These are phyloP conservation scores for Flagelloscypha sp. DNA, from an alignment of 768 basidiomycete species.

Conservation along the genomic window DNA sequence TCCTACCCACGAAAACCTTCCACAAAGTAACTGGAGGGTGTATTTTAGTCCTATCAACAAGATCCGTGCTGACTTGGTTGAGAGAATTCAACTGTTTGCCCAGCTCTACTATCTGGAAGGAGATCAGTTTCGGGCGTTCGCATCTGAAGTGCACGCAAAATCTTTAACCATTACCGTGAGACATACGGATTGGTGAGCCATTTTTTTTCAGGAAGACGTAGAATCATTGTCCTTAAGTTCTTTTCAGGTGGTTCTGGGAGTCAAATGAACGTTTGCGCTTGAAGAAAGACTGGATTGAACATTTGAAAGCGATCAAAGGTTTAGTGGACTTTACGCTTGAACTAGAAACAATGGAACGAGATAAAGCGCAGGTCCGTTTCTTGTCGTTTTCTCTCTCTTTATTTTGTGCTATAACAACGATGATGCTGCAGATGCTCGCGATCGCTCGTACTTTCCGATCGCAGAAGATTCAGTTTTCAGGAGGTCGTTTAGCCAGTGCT, in stretches of 20 bases:
- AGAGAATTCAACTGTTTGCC: constrained; percentile 13
- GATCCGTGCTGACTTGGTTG: constrained; percentile 13
- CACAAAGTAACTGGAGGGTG: too few species aligned
- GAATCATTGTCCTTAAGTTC: too few species aligned
- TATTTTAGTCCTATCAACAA: constrained; percentile 13
- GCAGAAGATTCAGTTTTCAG: too few species aligned
- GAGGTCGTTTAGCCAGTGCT: too few species aligned
- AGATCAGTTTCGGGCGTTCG: constrained; percentile 2
- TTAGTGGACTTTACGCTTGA: constrained; percentile 15
- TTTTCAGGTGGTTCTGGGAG: constrained; percentile 21
- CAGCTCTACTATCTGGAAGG: constrained; percentile 15
- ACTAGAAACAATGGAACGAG: constrained; percentile 16
- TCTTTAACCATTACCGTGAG: constrained; percentile 12
- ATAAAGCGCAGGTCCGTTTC: constrained; percentile 16
- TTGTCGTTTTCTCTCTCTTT: too few species aligned
- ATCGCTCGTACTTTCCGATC: too few species aligned
- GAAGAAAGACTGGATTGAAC: constrained; percentile 9
- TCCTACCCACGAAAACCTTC: too few species aligned
- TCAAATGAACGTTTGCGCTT: constrained; percentile 8
- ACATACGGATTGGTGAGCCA: constrained; percentile 19
- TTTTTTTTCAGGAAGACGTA: too few species aligned
- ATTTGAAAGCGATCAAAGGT: constrained; percentile 6
- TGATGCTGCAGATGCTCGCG: too few species aligned
- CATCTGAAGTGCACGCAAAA: too few species aligned
- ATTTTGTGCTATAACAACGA: too few species aligned